A percentile compares a stretch with the other conserved stretches of the same genome.
These are phyloP conservation scores for Ensete glaucum DNA, from an alignment of 176 grass and related monocot species.

Conservation along the genomic window DNA sequence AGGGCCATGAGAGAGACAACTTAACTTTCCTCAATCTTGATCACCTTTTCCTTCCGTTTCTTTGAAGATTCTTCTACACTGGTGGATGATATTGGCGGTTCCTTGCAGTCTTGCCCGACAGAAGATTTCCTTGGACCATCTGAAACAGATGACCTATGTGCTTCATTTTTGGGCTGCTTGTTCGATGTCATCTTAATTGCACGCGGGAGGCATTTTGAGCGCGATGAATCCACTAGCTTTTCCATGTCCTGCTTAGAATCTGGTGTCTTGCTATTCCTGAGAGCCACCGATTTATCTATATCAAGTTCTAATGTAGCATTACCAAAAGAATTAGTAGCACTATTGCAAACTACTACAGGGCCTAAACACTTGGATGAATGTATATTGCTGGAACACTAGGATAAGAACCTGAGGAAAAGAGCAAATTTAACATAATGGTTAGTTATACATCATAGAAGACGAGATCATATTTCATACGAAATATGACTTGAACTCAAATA, in stretches of 20 bases:
- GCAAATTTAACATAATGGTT: too few species aligned
- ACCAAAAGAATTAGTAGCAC: too few species aligned
- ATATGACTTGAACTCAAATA: too few species aligned
- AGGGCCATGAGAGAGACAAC: neutral
- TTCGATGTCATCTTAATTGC: slow-evolving; percentile 1
- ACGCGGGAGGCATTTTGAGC: slow-evolving; percentile 15
- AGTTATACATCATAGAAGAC: too few species aligned
- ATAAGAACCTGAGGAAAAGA: too few species aligned
- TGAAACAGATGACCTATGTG: neutral
- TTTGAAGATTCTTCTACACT: slow-evolving; percentile 2
- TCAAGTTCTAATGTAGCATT: neutral
- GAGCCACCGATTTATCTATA: neutral
- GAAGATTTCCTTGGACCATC: slow-evolving; percentile 21
- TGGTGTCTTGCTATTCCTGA: slow-evolving; percentile 3
- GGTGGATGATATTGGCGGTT: neutral
- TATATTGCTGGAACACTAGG: too few species aligned
- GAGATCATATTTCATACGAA: too few species aligned
- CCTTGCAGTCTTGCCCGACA: neutral
- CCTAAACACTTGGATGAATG: too few species aligned
- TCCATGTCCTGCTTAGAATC: neutral
- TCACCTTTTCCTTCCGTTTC: slow-evolving; percentile 5
- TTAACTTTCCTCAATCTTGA: slow-evolving; percentile 18
- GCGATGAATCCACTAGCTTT: slow-evolving; percentile 9
- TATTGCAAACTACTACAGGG: too few species aligned
- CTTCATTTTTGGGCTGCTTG: slow-evolving; percentile 5